These are phyloP conservation scores for Carex parvula DNA, from an alignment of 176 grass and related monocot genomes.

Conservation along the genomic window DNA sequence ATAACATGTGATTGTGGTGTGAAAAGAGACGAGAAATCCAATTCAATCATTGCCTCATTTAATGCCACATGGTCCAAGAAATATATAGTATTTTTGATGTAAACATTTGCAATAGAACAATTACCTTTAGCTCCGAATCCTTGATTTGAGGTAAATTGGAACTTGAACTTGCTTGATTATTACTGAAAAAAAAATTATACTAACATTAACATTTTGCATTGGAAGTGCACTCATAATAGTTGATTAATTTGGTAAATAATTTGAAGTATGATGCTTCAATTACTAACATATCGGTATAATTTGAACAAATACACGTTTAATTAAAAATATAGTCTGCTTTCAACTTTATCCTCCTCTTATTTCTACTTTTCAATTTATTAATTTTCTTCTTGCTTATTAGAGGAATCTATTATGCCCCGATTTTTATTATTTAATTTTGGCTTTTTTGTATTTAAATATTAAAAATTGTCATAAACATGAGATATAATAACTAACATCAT, in stretches of 20 bases:
- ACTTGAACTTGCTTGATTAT: neutral
- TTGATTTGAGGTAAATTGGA: neutral
- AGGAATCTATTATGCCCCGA: neutral
- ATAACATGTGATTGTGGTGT: neutral
- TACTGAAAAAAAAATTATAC: neutral
- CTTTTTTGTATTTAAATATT: neutral
- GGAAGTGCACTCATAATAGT: neutral
- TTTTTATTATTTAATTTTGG: neutral
- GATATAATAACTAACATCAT: neutral
- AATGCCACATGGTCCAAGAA: neutral
- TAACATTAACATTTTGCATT: neutral
- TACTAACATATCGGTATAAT: neutral
- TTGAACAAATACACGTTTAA: neutral
- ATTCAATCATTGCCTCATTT: neutral
- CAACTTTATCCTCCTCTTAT: neutral
- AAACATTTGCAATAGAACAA: neutral
- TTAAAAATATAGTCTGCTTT: too few relatives aligned
- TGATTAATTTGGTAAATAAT: neutral
- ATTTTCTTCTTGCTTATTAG: neutral
- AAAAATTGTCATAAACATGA: neutral
- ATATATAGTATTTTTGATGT: neutral
- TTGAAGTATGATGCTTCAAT: neutral
- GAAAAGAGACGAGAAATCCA: neutral
- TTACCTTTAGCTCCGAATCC: neutral
- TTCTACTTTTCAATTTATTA: neutral